These are phyloP conservation scores for Diplocarpon rosae DNA, from an alignment of 2,329 filamentous ascomycete species.

Conservation along the genomic window DNA sequence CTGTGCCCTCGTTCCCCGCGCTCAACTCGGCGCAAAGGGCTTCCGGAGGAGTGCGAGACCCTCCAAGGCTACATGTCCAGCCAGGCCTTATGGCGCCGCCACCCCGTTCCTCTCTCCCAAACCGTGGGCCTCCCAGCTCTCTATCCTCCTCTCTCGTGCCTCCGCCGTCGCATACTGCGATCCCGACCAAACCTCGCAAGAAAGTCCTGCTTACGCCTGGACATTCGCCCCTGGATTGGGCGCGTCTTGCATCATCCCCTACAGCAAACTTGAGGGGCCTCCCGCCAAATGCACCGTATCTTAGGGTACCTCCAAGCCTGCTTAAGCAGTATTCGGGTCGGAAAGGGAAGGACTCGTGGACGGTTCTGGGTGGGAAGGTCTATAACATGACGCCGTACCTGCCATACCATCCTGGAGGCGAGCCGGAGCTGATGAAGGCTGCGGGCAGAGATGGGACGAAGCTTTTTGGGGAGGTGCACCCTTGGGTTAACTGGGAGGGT, in stretches of 20 bases:
- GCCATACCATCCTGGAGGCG: slow-evolving; percentile 82
- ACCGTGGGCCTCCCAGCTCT: slow-evolving; percentile 31
- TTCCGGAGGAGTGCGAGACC: slow-evolving; percentile 16
- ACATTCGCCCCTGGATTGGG: slow-evolving; percentile 94
- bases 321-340: slow-evolving; percentile 71
- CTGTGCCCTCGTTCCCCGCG: slow-evolving; percentile 34
- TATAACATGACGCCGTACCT: slow-evolving; percentile 91
- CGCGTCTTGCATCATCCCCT: slow-evolving; percentile 55
- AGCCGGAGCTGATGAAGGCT: slow-evolving; percentile 56
- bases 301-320: slow-evolving; percentile 73
- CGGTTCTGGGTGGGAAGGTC: slow-evolving; percentile 75
- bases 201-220: slow-evolving; percentile 80
- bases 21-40: slow-evolving; percentile 42
- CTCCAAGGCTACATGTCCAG: slow-evolving; percentile 11
- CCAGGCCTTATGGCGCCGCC: slow-evolving; percentile 16
- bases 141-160: slow-evolving; percentile 37
- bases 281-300: slow-evolving; percentile 39
- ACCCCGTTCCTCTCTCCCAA: slow-evolving; percentile 30
- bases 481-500: slow-evolving; percentile 63
- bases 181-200: slow-evolving; percentile 45
- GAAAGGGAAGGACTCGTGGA: slow-evolving; percentile 58
- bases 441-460: slow-evolving; percentile 51
- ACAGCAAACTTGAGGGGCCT: slow-evolving; percentile 57
- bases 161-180: slow-evolving; percentile 41
- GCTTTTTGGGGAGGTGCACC: slow-evolving; percentile 56